Conservation (phyloP, 1,284 basidiomycete genomes). For the Cystobasidiaceae sp. region DNA sequence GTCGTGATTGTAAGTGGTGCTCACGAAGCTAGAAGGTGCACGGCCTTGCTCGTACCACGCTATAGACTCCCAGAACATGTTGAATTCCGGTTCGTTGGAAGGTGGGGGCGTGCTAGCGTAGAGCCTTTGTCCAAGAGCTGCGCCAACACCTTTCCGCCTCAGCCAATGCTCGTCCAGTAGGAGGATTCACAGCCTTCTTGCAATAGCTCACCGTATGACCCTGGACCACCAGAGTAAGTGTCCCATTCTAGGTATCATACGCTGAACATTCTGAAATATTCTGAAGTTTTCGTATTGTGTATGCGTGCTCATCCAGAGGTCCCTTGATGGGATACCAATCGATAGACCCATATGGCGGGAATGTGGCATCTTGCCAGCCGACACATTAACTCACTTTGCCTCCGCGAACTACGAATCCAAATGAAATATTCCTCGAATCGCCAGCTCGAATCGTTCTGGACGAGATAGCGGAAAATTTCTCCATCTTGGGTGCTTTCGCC, state of each 20-base stretch:
- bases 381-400: not conserved
- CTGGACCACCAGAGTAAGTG: slow-evolving; percentile 10
- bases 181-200: not conserved
- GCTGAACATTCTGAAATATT: not conserved
- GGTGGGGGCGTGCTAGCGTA: not conserved
- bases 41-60: not conserved
- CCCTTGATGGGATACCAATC: not conserved
- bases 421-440: not conserved
- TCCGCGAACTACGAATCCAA: not conserved
- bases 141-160: not conserved
- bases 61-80: not conserved
- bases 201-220: not conserved
- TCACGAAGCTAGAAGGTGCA: not conserved
- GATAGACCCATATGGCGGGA: not conserved
- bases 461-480: not conserved
- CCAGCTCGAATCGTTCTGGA: not conserved
- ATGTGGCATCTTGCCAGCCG: not conserved
- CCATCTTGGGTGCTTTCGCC: not conserved
- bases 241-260: not conserved
- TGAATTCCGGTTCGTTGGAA: not conserved
- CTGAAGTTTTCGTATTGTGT: not conserved
- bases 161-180: no score
- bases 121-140: not conserved
- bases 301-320: not conserved
- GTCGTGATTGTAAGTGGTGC: not conserved